Evolutionary conservation across 305 asterid genomes (phyloP).

Genomic region (Petunia hybrid): DNA sequence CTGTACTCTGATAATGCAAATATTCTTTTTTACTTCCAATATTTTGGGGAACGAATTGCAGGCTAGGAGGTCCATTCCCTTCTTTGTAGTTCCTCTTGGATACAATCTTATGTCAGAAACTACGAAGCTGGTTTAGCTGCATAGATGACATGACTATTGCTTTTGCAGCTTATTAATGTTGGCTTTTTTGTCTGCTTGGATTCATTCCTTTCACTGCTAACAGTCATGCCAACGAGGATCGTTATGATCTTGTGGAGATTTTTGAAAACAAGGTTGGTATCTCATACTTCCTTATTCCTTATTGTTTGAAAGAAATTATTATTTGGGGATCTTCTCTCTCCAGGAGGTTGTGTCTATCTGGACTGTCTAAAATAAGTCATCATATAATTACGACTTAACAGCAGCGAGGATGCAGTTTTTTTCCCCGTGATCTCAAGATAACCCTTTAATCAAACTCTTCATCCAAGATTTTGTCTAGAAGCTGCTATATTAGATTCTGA

Average conservation of each 20-base stretch:
- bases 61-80: slow-evolving; percentile 24
- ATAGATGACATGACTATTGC: slow-evolving; percentile 36
- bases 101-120: slow-evolving; percentile 30
- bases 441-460: background rate
- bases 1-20: background rate
- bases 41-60: background rate
- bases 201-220: slow-evolving; percentile 89
- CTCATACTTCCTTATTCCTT: slow-evolving; percentile 35
- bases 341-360: background rate
- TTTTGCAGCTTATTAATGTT: slow-evolving; percentile 87
- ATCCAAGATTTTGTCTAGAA: no score
- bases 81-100: slow-evolving; percentile 22
- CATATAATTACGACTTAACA: background rate
- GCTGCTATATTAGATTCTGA: no score
- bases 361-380: background rate
- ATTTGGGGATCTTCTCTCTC: slow-evolving; percentile 3
- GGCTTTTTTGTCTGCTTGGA: slow-evolving; percentile 95
- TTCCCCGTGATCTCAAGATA: slow-evolving; percentile 14
- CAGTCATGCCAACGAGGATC: slow-evolving; percentile 95
- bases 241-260: slow-evolving; percentile 67
- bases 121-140: slow-evolving; percentile 19
- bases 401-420: background rate
- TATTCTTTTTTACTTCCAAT: background rate
- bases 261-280: slow-evolving; percentile 78
- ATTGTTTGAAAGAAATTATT: slow-evolving; percentile 9